These are phyloP conservation scores for Podospora pseudopauciseta DNA, from an alignment of 495 filamentous ascomycete genomes.

Conservation along the genomic window DNA sequence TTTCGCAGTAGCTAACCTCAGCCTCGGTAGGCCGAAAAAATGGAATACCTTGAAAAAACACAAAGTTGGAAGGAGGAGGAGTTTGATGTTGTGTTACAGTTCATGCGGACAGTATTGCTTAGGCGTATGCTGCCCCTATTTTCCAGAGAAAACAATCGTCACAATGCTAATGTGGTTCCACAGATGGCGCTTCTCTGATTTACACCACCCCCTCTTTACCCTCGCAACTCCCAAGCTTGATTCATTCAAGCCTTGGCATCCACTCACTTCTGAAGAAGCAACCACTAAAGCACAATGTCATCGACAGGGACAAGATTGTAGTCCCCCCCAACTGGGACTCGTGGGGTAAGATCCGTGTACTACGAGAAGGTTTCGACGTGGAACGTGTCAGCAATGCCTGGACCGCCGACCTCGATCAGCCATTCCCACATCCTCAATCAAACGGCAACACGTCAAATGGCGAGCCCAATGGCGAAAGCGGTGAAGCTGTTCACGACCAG, in stretches of 20 bases:
- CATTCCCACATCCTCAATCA: conserved; percentile 29
- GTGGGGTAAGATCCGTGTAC: conserved; percentile 92
- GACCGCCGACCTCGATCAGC: conserved; percentile 71
- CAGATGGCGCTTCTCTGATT: conserved; percentile 86
- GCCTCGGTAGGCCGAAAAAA: conserved; percentile 69
- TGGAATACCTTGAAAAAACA: conserved; percentile 80
- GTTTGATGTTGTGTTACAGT: conserved; percentile 88
- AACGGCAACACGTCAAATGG: conserved; percentile 14
- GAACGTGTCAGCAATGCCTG: conserved; percentile 81
- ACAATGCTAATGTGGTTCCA: background rate
- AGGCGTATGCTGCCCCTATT: conserved; percentile 58
- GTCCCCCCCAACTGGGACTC: conserved; percentile 98
- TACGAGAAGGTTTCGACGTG: conserved; percentile 91
- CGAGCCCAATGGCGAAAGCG: conserved; percentile 10
- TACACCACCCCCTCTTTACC: conserved; percentile 80
- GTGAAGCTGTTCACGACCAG: conserved; percentile 17
- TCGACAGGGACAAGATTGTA: conserved; percentile 90
- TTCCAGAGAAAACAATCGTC: conserved; percentile 21
- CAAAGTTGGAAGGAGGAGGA: conserved; percentile 90
- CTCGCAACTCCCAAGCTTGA: conserved; percentile 73
- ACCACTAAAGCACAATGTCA: conserved; percentile 87
- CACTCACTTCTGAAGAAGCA: conserved; percentile 81
- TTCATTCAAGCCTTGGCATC: conserved; percentile 86
- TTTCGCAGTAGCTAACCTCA: conserved; percentile 26
- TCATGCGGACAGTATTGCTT: conserved; percentile 77